Percentiles rank a stretch among this genome's conserved stretches.
Conservation (phyloP, 257 asterid genomes). For the Anisodus tanguticus region DNA sequence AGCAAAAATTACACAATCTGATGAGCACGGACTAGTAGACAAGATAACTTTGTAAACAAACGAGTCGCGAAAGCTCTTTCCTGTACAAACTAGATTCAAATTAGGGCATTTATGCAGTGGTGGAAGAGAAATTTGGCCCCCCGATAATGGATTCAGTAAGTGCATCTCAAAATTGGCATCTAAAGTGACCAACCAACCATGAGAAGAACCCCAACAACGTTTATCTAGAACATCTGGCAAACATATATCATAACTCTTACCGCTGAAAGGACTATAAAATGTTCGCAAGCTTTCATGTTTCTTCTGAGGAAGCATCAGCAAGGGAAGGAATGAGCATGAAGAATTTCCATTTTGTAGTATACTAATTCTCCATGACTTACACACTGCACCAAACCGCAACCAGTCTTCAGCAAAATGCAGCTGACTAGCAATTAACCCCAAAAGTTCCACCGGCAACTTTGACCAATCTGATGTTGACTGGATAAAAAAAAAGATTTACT, state of each 20-base stretch:
- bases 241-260: constrained; percentile 28
- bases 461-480: constrained; percentile 40
- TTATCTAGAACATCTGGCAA: constrained; percentile 34
- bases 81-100: constrained; percentile 34
- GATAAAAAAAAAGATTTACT: neutral
- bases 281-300: neutral
- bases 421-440: constrained; percentile 35
- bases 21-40: constrained; percentile 34
- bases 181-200: constrained; percentile 41
- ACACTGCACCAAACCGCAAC: constrained; percentile 32
- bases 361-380: constrained; percentile 41
- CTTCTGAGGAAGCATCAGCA: constrained; percentile 39
- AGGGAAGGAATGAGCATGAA: constrained; percentile 31
- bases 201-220: constrained; percentile 47
- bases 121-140: constrained; percentile 34
- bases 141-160: constrained; percentile 37
- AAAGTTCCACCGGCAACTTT: constrained; percentile 37
- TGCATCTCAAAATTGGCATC: constrained; percentile 33
- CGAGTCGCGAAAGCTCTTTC: constrained; percentile 32
- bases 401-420: constrained; percentile 35
- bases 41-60: constrained; percentile 39
- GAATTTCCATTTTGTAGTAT: neutral
- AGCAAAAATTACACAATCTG: constrained; percentile 37
- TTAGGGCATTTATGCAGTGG: constrained; percentile 37
- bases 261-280: constrained; percentile 34